Evolutionary conservation across 768 basidiomycete genomes (phyloP).

Genomic region (Artomyces pyxidatus): DNA sequence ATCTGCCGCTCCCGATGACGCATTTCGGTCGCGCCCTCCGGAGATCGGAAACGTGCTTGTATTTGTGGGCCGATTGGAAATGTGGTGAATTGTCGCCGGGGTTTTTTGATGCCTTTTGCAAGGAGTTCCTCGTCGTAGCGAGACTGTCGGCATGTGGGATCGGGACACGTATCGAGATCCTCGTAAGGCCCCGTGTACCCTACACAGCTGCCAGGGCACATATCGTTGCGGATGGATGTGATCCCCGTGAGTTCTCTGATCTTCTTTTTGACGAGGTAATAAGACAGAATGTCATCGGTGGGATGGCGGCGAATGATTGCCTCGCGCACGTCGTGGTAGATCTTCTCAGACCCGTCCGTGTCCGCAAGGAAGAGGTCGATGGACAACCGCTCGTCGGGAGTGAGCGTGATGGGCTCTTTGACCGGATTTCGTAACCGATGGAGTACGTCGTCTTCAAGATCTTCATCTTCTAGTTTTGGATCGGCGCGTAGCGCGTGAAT

Average conservation of each 20-base stretch:
- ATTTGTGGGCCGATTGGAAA: background rate
- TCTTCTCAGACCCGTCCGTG: background rate
- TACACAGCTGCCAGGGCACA: background rate
- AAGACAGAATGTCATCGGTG: background rate
- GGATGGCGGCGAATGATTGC: background rate
- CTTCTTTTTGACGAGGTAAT: background rate
- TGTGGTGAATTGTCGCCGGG: background rate
- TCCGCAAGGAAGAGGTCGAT: background rate
- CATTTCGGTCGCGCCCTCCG: background rate
- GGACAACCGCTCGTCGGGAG: background rate
- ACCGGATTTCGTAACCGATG: background rate
- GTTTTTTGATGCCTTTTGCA: background rate
- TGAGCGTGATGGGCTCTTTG: background rate
- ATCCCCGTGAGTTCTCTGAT: background rate
- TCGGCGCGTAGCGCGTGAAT: background rate
- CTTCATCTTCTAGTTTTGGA: background rate
- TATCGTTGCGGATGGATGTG: background rate
- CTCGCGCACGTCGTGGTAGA: background rate
- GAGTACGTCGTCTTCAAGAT: background rate
- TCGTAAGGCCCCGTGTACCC: background rate
- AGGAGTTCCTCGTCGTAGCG: background rate
- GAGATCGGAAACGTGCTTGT: background rate
- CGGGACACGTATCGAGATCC: background rate
- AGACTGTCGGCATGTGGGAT: background rate
- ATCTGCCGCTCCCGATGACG: background rate